These are phyloP conservation scores for Aureobasidium vineae DNA, from an alignment of 2,329 filamentous ascomycete genomes.

Conservation along the genomic window DNA sequence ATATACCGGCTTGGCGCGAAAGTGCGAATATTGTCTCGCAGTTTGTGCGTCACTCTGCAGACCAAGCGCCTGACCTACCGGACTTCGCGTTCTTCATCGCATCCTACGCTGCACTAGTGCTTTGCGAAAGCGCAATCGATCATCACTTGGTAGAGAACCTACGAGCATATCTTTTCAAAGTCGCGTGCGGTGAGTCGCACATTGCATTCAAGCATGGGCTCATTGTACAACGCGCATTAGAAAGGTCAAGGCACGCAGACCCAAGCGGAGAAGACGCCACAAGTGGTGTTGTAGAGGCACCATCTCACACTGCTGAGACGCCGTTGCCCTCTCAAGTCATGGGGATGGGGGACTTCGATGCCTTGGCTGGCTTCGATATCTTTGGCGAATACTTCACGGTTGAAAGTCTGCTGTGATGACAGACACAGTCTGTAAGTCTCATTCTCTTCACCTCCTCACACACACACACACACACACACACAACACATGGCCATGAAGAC, in stretches of 20 bases:
- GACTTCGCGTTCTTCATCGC: conserved; percentile 27
- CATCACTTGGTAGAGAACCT: conserved; percentile 23
- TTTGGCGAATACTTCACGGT: conserved; percentile 25
- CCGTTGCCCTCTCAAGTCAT: not conserved
- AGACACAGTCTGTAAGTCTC: not conserved
- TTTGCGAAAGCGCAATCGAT: conserved; percentile 23
- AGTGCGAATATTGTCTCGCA: conserved; percentile 26
- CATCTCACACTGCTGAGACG: not conserved
- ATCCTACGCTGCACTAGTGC: conserved; percentile 20
- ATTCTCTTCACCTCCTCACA: not conserved
- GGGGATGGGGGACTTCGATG: not conserved
- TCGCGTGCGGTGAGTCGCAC: conserved; percentile 12
- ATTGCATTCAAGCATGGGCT: conserved; percentile 16
- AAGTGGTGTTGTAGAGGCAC: not conserved
- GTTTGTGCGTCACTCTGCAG: conserved; percentile 14
- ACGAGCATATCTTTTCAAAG: conserved; percentile 9
- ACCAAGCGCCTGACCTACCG: conserved; percentile 2
- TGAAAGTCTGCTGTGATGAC: conserved; percentile 11
- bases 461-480: too few relatives aligned
- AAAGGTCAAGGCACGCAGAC: conserved; percentile 6
- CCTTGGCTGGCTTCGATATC: conserved; percentile 20
- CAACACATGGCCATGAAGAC: conserved; percentile 1
- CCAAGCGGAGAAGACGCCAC: not conserved
- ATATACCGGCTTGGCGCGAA: not conserved
- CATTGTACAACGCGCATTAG: conserved; percentile 20